Evolutionary conservation across 345 rosid genomes (phyloP).

Genomic region (Brassica nigra): DNA sequence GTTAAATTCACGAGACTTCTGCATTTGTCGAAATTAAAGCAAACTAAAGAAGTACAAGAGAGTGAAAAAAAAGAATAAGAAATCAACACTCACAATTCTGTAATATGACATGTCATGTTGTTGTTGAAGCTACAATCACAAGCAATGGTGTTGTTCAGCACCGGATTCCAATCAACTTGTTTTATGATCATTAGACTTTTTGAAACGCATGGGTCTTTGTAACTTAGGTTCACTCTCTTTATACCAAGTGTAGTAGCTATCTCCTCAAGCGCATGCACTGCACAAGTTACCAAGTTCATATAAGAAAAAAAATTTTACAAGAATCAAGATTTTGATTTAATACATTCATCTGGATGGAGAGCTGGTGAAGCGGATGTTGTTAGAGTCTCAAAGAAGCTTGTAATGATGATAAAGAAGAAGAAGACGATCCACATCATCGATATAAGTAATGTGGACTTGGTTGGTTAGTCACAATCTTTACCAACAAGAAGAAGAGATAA

Average conservation of each 20-base stretch:
- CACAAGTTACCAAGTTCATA: neutral
- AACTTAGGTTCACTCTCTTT: neutral
- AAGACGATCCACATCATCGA: neutral
- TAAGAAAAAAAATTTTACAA: neutral
- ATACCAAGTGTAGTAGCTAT: constrained; percentile 35
- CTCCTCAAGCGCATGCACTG: constrained; percentile 19
- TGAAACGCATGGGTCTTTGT: neutral
- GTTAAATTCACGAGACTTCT: neutral
- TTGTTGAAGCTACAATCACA: constrained; percentile 14
- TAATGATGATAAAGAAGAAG: neutral
- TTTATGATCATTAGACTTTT: neutral
- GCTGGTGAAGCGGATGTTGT: neutral
- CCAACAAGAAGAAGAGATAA: neutral
- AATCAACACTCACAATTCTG: constrained; percentile 15
- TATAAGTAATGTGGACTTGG: neutral
- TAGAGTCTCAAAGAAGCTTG: neutral
- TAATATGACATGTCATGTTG: constrained; percentile 19
- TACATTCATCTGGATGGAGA: constrained; percentile 28
- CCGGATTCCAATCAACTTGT: neutral
- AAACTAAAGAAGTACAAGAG: neutral
- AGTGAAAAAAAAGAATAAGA: neutral
- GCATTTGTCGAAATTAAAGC: neutral
- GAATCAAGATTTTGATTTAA: neutral
- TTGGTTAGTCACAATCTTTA: neutral
- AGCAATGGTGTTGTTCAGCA: neutral